A percentile compares a stretch with the other conserved stretches of the same genome.
These are phyloP conservation scores for Cydonia oblonga DNA, from an alignment of 331 rosid genomes.

Conservation along the genomic window DNA sequence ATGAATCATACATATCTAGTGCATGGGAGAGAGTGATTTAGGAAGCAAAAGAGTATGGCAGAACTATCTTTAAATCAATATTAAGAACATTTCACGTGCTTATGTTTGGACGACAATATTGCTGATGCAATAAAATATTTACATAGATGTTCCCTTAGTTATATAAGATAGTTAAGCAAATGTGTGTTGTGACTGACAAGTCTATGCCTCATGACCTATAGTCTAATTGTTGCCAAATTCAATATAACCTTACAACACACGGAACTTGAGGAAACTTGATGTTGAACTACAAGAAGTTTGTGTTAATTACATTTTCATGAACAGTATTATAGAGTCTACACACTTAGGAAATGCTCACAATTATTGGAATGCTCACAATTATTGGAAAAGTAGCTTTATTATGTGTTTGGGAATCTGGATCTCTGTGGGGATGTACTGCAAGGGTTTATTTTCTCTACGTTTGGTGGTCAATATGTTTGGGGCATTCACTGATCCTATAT, in stretches of 20 bases:
- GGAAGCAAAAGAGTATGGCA: background rate
- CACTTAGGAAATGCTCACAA: background rate
- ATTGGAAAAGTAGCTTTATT: background rate
- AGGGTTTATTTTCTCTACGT: background rate
- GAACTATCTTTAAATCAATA: background rate
- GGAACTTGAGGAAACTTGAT: no score
- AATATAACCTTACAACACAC: no score
- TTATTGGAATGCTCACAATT: background rate
- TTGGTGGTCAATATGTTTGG: background rate
- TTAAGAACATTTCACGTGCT: background rate
- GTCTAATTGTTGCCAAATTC: no score
- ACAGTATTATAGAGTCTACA: no score
- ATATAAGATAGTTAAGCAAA: background rate
- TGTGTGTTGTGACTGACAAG: background rate
- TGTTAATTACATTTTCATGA: no score
- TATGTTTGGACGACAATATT: background rate
- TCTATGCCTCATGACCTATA: no score
- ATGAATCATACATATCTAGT: no score
- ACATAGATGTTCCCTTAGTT: background rate
- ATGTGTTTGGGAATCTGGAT: background rate
- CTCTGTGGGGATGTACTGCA: background rate
- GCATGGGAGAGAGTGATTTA: no score
- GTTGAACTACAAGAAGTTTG: no score
- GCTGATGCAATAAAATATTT: background rate
- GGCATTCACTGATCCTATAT: constrained; percentile 21